phyloP scores from a whole-genome alignment of 345 rosid species.

The Passiflora organensis region DNA sequence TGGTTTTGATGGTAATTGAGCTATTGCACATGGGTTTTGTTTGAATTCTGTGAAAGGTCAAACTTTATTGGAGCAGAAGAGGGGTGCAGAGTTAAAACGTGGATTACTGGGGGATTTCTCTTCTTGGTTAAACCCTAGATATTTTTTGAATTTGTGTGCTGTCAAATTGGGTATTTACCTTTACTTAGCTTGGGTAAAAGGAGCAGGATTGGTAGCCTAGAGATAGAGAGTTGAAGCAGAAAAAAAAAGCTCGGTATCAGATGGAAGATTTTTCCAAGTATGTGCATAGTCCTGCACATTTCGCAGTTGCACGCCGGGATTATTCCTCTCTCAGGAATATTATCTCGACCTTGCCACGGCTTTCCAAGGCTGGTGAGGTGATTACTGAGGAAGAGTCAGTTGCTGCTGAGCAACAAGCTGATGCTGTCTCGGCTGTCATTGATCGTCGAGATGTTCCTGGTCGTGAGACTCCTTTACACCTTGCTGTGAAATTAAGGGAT shows the following conservation, averaged over 20 bases:
- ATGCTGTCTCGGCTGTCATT: slow-evolving; percentile 62
- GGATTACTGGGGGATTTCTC: not conserved
- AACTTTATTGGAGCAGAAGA: slow-evolving; percentile 11
- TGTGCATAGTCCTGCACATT: slow-evolving; percentile 81
- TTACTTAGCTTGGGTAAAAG: slow-evolving; percentile 12
- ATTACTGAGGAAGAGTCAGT: slow-evolving; percentile 71
- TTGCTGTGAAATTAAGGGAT: slow-evolving; percentile 84
- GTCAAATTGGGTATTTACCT: not conserved
- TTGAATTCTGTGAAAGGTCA: not conserved
- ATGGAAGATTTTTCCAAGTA: slow-evolving; percentile 83
- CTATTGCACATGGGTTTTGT: slow-evolving; percentile 13
- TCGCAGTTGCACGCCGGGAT: slow-evolving; percentile 75
- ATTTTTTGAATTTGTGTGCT: not conserved
- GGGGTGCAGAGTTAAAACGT: slow-evolving; percentile 3
- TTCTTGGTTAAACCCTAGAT: slow-evolving; percentile 3
- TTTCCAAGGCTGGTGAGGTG: slow-evolving; percentile 80
- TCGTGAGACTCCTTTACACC: slow-evolving; percentile 96
- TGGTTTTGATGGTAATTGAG: slow-evolving; percentile 15
- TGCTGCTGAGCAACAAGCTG: slow-evolving; percentile 67
- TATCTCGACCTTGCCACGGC: slow-evolving; percentile 58
- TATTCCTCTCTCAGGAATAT: slow-evolving; percentile 58
- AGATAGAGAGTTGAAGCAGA: not conserved
- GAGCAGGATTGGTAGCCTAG: slow-evolving; percentile 23
- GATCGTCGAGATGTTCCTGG: slow-evolving; percentile 91
- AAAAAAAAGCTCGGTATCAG: not conserved